Evolutionary conservation across 176 grass and related monocot genomes (phyloP).

Genomic region (Oryza meyeriana): DNA sequence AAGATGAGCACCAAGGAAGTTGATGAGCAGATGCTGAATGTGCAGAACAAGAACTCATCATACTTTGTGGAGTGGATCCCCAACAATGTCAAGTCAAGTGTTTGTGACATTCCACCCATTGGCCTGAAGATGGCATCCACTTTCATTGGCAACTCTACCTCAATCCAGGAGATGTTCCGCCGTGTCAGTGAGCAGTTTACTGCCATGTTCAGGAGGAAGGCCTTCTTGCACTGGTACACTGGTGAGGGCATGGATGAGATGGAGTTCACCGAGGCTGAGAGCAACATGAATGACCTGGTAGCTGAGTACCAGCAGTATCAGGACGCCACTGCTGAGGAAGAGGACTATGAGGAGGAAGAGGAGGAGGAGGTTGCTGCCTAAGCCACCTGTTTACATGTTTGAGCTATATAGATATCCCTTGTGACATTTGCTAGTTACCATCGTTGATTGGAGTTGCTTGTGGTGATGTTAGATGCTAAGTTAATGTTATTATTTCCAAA

Average conservation of each 20-base stretch:
- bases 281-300: slow-evolving; percentile 90
- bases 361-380: slow-evolving; percentile 39
- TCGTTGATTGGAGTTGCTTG: slow-evolving; percentile 20
- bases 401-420: slow-evolving; percentile 5
- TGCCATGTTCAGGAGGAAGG: slow-evolving; percentile 98
- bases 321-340: slow-evolving; percentile 55
- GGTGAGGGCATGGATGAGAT: slow-evolving; percentile 98
- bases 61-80: slow-evolving; percentile 97
- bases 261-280: slow-evolving; percentile 86
- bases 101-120: slow-evolving; percentile 83
- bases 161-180: slow-evolving; percentile 82
- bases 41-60: slow-evolving; percentile 95
- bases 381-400: neutral
- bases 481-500: slow-evolving; percentile 12
- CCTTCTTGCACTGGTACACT: slow-evolving; percentile 97
- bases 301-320: slow-evolving; percentile 92
- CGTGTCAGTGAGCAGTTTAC: slow-evolving; percentile 95
- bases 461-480: slow-evolving; percentile 28
- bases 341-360: slow-evolving; percentile 61
- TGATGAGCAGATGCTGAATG: slow-evolving; percentile 93
- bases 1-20: slow-evolving; percentile 99
- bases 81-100: slow-evolving; percentile 87
- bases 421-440: slow-evolving; percentile 2
- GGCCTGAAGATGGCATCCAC: slow-evolving; percentile 76
- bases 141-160: slow-evolving; percentile 68